Evolutionary conservation across 352 stramenopile genomes (phyloP).

Genomic region (Pythium phragmitis): DNA sequence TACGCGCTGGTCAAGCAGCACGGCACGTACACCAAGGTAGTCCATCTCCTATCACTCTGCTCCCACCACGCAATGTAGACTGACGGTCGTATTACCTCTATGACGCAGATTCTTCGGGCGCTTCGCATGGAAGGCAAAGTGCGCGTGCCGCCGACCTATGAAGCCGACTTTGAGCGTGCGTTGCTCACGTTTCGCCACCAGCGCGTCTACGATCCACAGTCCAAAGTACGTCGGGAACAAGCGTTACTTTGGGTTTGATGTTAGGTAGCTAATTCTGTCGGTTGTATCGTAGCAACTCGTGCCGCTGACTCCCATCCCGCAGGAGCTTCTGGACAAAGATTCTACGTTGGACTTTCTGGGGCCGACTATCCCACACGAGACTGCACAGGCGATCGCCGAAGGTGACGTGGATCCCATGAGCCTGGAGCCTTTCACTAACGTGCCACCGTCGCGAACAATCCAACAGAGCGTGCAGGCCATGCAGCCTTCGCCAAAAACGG

Average conservation of each 20-base stretch:
- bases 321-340: slow-evolving; percentile 30
- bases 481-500: neutral
- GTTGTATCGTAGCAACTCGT: slow-evolving; percentile 46
- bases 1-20: slow-evolving; percentile 75
- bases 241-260: neutral
- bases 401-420: slow-evolving; percentile 79
- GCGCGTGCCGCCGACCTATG: slow-evolving; percentile 38
- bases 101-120: slow-evolving; percentile 45
- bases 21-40: slow-evolving; percentile 60
- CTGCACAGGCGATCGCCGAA: slow-evolving; percentile 55
- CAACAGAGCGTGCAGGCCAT: neutral
- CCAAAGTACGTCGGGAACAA: slow-evolving; percentile 34
- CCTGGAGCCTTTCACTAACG: slow-evolving; percentile 38
- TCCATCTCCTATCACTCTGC: no score
- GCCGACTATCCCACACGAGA: slow-evolving; percentile 41
- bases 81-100: no score
- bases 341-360: slow-evolving; percentile 63
- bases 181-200: slow-evolving; percentile 88
- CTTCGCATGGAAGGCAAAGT: slow-evolving; percentile 27
- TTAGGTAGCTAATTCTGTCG: neutral
- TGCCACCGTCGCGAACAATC: neutral
- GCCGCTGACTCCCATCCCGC: slow-evolving; percentile 55
- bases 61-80: no score
- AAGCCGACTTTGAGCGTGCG: slow-evolving; percentile 60
- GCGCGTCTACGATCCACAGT: slow-evolving; percentile 77